phyloP scores from a whole-genome alignment of 345 rosid species.

The Salix suchowensis region DNA sequence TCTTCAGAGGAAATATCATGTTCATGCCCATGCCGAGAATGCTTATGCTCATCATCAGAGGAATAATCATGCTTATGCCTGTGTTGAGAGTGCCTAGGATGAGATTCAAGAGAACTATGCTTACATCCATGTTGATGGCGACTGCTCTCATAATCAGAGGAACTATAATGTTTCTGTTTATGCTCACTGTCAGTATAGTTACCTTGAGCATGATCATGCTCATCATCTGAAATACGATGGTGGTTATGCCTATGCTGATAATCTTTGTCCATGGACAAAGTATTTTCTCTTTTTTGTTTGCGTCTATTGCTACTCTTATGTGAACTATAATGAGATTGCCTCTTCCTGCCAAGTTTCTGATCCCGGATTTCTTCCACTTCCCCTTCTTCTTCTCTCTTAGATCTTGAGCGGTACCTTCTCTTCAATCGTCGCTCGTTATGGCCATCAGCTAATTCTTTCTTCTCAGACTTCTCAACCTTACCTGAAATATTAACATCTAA shows the following conservation, averaged over 20 bases:
- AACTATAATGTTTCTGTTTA: slow-evolving; percentile 24
- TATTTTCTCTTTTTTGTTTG: slow-evolving; percentile 46
- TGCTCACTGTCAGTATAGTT: slow-evolving; percentile 1
- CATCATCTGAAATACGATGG: slow-evolving; percentile 31
- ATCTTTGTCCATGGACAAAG: slow-evolving; percentile 43
- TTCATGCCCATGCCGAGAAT: slow-evolving; percentile 8
- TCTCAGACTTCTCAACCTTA: slow-evolving; percentile 34
- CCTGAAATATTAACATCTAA: slow-evolving; percentile 24
- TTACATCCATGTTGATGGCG: slow-evolving; percentile 12
- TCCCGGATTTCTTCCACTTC: slow-evolving; percentile 37
- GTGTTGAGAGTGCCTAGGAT: slow-evolving; percentile 8
- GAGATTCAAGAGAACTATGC: background rate
- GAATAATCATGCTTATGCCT: slow-evolving; percentile 27
- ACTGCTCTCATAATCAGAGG: slow-evolving; percentile 39
- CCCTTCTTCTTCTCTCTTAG: slow-evolving; percentile 36
- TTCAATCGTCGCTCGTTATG: slow-evolving; percentile 51
- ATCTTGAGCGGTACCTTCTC: slow-evolving; percentile 70
- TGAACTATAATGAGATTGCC: slow-evolving; percentile 38
- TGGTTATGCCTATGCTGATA: slow-evolving; percentile 36
- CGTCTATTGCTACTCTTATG: slow-evolving; percentile 41
- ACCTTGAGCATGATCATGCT: slow-evolving; percentile 3
- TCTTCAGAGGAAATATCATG: background rate
- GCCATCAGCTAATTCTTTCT: slow-evolving; percentile 36
- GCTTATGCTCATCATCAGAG: slow-evolving; percentile 31
- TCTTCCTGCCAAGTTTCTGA: slow-evolving; percentile 41